Evolutionary conservation across 768 basidiomycete species (phyloP), one percentile per base, ranked within the genome.

Genomic region (Tephrocybe sp.): DNA sequence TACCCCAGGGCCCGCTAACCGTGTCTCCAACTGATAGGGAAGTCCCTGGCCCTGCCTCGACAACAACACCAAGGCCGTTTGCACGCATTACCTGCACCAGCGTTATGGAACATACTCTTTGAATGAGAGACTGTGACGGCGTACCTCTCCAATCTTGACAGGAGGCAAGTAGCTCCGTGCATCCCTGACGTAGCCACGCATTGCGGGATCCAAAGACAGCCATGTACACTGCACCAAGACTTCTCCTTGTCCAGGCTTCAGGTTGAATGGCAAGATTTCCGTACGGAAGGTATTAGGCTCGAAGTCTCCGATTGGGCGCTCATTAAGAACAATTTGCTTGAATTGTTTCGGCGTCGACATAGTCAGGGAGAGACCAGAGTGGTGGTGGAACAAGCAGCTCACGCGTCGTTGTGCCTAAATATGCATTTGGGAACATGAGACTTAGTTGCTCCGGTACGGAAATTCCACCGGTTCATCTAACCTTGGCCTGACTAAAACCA

Each of bases 161-260:
- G 89, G 88, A 12, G 80, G 80, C 14, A 89, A 43, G 62, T 93
- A 92, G 58, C 82, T 85, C 40, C 93, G 76, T 14, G 62, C 64
- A 63, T 91, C 88, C 54, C 79, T 81, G 45, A 98, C 62, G 78
- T 88, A 97, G 11, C 81, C 83, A 8, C 93, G 79, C 90, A 93
- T 92, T 0, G 92, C 90, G 17, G 94, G 93, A 61, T 97, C 94
- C 57, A 97, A 65, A 28, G 84, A 85, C 26, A 93, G 62, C 75
- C 86, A 94, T 41, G 85, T 83, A 51, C 89, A 83, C 64, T 83
- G 79, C n/a, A 98, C 82, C 40, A 95, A 73, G 7, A 84, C 83
- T 55, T 88, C 75, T 20, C 70, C 66, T 17, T 66, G 55, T 1
- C 75, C 77, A 5, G 84, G 76, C 60, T 78, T 76, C 45, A 90